phyloP scores from a whole-genome alignment of 805 yeast species.

The Candida suzukii region DNA sequence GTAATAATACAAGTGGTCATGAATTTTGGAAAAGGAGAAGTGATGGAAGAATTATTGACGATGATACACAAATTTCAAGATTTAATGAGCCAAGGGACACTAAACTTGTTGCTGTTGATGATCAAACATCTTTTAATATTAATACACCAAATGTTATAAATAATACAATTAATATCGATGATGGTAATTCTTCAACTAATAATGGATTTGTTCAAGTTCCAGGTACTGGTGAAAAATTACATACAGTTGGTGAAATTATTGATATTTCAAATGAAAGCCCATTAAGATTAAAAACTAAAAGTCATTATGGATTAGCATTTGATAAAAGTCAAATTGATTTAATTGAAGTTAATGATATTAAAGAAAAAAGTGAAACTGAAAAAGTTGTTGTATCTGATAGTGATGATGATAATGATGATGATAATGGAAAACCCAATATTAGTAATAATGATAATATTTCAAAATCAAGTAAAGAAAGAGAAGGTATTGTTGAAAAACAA shows the following conservation, averaged over 20 bases:
- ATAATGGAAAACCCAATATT: conserved; percentile 3
- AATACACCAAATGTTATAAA: no score
- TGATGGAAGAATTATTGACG: no score
- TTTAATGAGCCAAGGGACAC: background rate
- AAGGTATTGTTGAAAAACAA: background rate
- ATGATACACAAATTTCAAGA: background rate
- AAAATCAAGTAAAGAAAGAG: no score
- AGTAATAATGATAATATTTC: background rate
- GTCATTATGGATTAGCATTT: no score
- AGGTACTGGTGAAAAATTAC: background rate
- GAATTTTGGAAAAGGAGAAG: background rate
- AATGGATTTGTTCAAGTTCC: background rate
- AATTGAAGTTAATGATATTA: background rate
- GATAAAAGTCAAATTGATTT: background rate
- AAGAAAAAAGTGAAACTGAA: background rate
- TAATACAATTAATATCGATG: no score
- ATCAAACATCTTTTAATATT: no score
- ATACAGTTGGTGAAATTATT: no score
- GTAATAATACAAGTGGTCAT: conserved; percentile 1
- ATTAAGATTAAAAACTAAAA: background rate
- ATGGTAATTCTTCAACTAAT: no score
- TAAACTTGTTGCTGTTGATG: background rate
- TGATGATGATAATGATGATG: conserved; percentile 7
- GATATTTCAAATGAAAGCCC: conserved; percentile 12
- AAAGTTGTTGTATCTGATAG: conserved; percentile 5